Conservation (phyloP, 768 basidiomycete species). For the Calocera cornea region DNA sequence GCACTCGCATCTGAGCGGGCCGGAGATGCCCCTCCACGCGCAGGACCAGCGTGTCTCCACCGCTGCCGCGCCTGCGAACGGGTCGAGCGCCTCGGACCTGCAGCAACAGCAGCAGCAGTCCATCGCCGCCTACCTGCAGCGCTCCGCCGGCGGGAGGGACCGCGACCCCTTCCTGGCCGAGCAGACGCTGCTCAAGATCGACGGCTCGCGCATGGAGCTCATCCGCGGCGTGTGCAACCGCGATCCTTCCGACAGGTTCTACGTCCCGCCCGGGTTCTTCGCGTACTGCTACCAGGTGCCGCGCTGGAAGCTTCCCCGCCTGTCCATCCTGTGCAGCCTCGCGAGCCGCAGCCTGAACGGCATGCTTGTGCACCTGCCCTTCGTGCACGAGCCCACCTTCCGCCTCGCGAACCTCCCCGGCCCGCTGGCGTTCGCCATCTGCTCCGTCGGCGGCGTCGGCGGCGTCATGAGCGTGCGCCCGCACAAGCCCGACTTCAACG, state of each 20-base stretch:
- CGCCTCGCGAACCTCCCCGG: slow-evolving; percentile 22
- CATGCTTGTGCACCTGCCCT: slow-evolving; percentile 26
- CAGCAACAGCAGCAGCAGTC: slow-evolving; percentile 7
- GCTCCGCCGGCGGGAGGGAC: slow-evolving; percentile 12
- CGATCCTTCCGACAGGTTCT: slow-evolving; percentile 21
- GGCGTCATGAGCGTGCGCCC: not conserved
- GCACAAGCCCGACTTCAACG: slow-evolving; percentile 7
- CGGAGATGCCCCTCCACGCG: not conserved
- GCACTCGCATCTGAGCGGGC: not conserved
- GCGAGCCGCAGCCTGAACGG: slow-evolving; percentile 24
- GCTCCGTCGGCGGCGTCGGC: slow-evolving; percentile 22
- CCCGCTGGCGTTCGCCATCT: slow-evolving; percentile 28
- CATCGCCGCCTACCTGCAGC: slow-evolving; percentile 14
- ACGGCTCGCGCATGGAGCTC: slow-evolving; percentile 8
- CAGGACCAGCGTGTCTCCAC: not conserved
- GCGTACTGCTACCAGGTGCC: slow-evolving; percentile 25
- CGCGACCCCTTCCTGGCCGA: slow-evolving; percentile 19
- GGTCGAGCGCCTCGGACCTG: not conserved
- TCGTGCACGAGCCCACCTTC: slow-evolving; percentile 29
- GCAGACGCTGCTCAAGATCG: slow-evolving; percentile 21
- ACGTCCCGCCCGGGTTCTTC: slow-evolving; percentile 23
- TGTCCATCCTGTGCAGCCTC: slow-evolving; percentile 23
- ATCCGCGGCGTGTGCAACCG: slow-evolving; percentile 16
- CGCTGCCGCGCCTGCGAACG: not conserved
- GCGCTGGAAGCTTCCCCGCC: slow-evolving; percentile 25